A percentile compares a stretch with the other conserved stretches of the same genome.
Evolutionary conservation across 495 filamentous ascomycete genomes (phyloP).

Genomic region (Geoglossum glabrum): DNA sequence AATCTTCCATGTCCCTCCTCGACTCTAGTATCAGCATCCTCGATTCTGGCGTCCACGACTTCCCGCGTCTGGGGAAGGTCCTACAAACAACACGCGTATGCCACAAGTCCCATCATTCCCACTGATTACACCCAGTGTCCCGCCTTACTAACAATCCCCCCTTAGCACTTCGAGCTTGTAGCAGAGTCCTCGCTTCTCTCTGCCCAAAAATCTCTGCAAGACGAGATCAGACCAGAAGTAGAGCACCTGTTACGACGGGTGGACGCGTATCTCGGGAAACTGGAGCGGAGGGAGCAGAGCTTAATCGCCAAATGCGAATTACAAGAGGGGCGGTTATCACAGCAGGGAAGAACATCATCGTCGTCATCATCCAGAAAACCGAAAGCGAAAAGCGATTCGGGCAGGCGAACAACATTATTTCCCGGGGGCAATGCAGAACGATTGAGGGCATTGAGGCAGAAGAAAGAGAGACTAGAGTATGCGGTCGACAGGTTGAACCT

Average conservation of each 20-base stretch:
- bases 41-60: conserved; percentile 50
- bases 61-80: conserved; percentile 51
- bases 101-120: conserved; percentile 1
- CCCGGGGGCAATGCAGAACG: conserved; percentile 16
- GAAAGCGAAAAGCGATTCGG: conserved; percentile 5
- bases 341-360: conserved; percentile 8
- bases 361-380: not conserved
- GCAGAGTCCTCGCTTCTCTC: conserved; percentile 43
- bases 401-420: conserved; percentile 5
- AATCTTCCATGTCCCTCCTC: conserved; percentile 48
- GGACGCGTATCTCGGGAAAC: conserved; percentile 46
- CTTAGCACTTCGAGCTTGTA: conserved; percentile 61
- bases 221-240: conserved; percentile 59
- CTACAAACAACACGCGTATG: conserved; percentile 49
- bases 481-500: conserved; percentile 52
- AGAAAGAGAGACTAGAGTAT: conserved; percentile 61
- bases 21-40: conserved; percentile 55
- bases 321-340: conserved; percentile 44
- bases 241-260: conserved; percentile 41
- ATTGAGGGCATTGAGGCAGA: conserved; percentile 42
- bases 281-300: conserved; percentile 47
- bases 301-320: conserved; percentile 53
- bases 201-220: conserved; percentile 47
- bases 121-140: too few species aligned
- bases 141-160: not conserved